Evolutionary conservation across 805 yeast genomes (phyloP).

Genomic region (Kluyveromyces wickerhamii): DNA sequence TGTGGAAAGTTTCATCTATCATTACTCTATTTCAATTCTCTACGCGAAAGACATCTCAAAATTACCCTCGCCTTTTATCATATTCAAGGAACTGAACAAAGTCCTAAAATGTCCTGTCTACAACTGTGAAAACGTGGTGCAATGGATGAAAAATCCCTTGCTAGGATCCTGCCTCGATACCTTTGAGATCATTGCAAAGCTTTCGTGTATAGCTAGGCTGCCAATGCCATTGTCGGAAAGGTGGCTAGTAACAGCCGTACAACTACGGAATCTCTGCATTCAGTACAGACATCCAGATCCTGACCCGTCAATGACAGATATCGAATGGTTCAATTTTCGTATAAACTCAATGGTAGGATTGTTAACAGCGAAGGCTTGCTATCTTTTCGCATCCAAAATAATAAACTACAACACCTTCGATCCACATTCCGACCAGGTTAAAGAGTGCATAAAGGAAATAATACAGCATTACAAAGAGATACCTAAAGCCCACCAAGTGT

Average conservation of each 20-base stretch:
- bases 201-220: conserved; percentile 31
- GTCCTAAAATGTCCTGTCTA: conserved; percentile 31
- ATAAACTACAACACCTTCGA: conserved; percentile 11
- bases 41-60: conserved; percentile 28
- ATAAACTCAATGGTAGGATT: conserved; percentile 14
- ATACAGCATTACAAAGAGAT: conserved; percentile 12
- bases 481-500: conserved; percentile 13
- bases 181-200: conserved; percentile 33
- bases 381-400: conserved; percentile 14
- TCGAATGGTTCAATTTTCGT: conserved; percentile 13
- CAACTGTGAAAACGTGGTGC: conserved; percentile 24
- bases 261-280: conserved; percentile 13
- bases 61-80: conserved; percentile 37
- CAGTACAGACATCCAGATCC: conserved; percentile 16
- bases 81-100: conserved; percentile 30
- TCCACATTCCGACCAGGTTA: conserved; percentile 9
- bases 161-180: conserved; percentile 34
- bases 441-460: conserved; percentile 11
- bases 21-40: conserved; percentile 34
- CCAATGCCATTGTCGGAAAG: conserved; percentile 12
- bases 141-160: conserved; percentile 38
- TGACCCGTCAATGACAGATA: conserved; percentile 10
- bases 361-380: conserved; percentile 15
- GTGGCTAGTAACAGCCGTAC: conserved; percentile 11
- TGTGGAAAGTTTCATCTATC: conserved; percentile 38